Evolutionary conservation across 805 yeast species (phyloP).

Genomic region (Ogataea angusta): DNA sequence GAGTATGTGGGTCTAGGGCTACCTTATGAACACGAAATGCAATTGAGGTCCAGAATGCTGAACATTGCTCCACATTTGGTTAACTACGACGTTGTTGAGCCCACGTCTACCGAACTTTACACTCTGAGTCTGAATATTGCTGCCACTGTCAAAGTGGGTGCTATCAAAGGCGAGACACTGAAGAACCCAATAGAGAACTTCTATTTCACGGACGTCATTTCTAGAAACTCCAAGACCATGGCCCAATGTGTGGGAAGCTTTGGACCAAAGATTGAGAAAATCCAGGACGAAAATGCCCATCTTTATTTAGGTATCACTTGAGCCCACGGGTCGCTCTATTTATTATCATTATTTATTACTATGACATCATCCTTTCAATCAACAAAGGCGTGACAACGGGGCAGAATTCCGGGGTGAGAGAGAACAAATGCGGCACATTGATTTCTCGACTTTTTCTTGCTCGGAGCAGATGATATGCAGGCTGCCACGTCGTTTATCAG

Average conservation of each 20-base stretch:
- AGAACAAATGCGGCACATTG: slow-evolving; percentile 37
- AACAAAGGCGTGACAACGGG: slow-evolving; percentile 17
- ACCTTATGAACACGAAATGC: slow-evolving; percentile 71
- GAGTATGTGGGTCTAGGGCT: slow-evolving; percentile 69
- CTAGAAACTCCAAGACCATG: slow-evolving; percentile 87
- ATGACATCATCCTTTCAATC: slow-evolving; percentile 1
- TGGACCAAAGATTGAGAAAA: slow-evolving; percentile 63
- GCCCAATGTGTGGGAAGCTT: slow-evolving; percentile 77
- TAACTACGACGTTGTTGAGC: slow-evolving; percentile 72
- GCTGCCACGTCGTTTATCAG: slow-evolving; percentile 32
- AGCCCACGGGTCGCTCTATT: slow-evolving; percentile 8
- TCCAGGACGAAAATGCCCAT: slow-evolving; percentile 44
- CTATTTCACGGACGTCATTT: slow-evolving; percentile 84
- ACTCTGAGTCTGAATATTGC: slow-evolving; percentile 52
- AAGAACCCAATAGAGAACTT: slow-evolving; percentile 76
- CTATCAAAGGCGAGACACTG: slow-evolving; percentile 43
- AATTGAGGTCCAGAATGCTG: slow-evolving; percentile 64
- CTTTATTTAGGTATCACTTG: slow-evolving; percentile 32
- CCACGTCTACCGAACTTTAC: slow-evolving; percentile 55
- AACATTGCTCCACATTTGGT: slow-evolving; percentile 80
- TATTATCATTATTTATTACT: slow-evolving; percentile 4
- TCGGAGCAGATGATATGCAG: slow-evolving; percentile 33
- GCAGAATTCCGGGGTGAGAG: slow-evolving; percentile 20
- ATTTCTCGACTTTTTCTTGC: slow-evolving; percentile 38
- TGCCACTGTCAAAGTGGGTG: slow-evolving; percentile 26